These are phyloP conservation scores for Pyrenophora teres DNA, from an alignment of 2,329 filamentous ascomycete species.

Conservation along the genomic window DNA sequence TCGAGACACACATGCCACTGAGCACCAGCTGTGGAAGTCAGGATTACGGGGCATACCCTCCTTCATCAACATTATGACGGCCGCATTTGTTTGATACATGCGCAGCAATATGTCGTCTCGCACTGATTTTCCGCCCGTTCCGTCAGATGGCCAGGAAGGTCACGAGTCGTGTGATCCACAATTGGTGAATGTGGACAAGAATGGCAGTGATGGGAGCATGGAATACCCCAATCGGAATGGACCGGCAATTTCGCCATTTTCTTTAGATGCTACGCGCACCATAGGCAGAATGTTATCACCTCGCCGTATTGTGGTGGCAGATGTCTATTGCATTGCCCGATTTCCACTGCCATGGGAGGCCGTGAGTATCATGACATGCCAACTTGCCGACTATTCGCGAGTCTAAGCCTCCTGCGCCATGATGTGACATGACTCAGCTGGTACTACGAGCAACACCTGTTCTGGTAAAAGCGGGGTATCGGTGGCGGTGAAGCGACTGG, in stretches of 20 bases:
- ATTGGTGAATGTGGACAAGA: slow-evolving; percentile 43
- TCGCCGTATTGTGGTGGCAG: slow-evolving; percentile 51
- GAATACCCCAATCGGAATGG: slow-evolving; percentile 57
- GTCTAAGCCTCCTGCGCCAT: slow-evolving; percentile 23
- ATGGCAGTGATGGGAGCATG: slow-evolving; percentile 19
- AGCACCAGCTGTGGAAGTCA: slow-evolving; percentile 51
- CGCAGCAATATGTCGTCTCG: slow-evolving; percentile 53
- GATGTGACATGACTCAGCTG: slow-evolving; percentile 33
- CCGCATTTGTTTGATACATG: slow-evolving; percentile 41
- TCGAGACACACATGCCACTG: slow-evolving; percentile 51
- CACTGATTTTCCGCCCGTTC: slow-evolving; percentile 54
- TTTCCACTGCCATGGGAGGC: slow-evolving; percentile 48
- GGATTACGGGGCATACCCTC: slow-evolving; percentile 52
- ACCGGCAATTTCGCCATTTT: slow-evolving; percentile 52
- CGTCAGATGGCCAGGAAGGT: slow-evolving; percentile 54
- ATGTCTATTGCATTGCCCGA: slow-evolving; percentile 51
- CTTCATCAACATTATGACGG: slow-evolving; percentile 41
- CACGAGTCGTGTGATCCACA: slow-evolving; percentile 54
- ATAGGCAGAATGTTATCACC: slow-evolving; percentile 48
- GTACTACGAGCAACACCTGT: slow-evolving; percentile 47
- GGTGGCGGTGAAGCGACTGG: slow-evolving; percentile 15
- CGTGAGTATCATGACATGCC: slow-evolving; percentile 51
- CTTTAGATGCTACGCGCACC: slow-evolving; percentile 50
- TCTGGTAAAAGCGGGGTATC: slow-evolving; percentile 18
- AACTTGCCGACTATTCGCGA: slow-evolving; percentile 44